A percentile compares a stretch with the other conserved stretches of the same genome.
Evolutionary conservation across 371 early-diverging fungal genomes (phyloP).

Genomic region (Mucor saturninus): DNA sequence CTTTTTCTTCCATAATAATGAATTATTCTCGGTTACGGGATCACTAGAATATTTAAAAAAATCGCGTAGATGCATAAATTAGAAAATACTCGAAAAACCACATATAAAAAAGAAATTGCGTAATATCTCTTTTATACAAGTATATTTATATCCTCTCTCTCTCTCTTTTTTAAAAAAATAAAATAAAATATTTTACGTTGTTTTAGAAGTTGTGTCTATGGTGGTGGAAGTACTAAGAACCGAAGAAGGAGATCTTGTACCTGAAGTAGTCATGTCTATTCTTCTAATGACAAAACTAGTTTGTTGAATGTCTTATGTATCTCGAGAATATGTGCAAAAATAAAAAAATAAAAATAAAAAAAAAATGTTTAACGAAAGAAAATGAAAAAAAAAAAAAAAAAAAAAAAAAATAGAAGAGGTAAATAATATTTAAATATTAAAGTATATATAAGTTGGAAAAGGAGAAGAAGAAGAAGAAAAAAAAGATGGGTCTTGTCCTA

Average conservation of each 20-base stretch:
- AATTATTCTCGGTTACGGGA: background rate
- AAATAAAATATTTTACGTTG: conserved; percentile 3
- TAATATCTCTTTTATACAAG: background rate
- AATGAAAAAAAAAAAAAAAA: too few species aligned
- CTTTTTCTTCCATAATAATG: background rate
- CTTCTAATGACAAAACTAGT: background rate
- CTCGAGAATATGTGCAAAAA: background rate
- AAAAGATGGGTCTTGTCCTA: too few species aligned
- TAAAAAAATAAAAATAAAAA: background rate
- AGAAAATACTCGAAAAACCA: background rate
- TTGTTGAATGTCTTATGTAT: background rate
- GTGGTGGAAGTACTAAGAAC: background rate
- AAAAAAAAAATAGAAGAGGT: too few species aligned
- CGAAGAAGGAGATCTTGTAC: conserved; percentile 8
- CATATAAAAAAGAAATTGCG: background rate
- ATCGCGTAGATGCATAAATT: conserved; percentile 2
- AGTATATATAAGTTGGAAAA: too few species aligned
- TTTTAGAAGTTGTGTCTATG: background rate
- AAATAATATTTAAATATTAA: too few species aligned
- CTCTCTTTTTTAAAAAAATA: too few species aligned
- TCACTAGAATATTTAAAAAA: background rate
- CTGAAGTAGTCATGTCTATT: conserved; percentile 14
- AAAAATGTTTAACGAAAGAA: too few species aligned
- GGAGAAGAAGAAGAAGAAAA: too few species aligned
- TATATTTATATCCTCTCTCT: background rate